Evolutionary conservation across 805 yeast genomes (phyloP).

Genomic region (Wickerhamomyces chambardii): DNA sequence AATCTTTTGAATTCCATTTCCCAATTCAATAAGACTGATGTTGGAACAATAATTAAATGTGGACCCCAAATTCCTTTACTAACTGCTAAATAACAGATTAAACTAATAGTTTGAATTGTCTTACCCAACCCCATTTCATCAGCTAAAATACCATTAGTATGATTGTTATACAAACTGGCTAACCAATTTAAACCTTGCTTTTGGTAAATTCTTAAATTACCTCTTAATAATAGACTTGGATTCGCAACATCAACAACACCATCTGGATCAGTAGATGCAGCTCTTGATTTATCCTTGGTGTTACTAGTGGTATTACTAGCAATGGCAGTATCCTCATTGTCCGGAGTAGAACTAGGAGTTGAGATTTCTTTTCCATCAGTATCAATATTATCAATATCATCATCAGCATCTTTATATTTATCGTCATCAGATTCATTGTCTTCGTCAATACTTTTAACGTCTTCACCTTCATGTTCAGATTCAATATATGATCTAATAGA

Average conservation of each 20-base stretch:
- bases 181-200: slow-evolving; percentile 97
- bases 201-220: slow-evolving; percentile 82
- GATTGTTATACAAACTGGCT: slow-evolving; percentile 84
- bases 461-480: slow-evolving; percentile 9
- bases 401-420: slow-evolving; percentile 27
- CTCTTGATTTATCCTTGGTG: slow-evolving; percentile 3
- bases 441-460: slow-evolving; percentile 8
- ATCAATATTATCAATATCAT: slow-evolving; percentile 11
- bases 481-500: slow-evolving; percentile 16
- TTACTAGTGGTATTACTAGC: too few species aligned
- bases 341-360: too few species aligned
- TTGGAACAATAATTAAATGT: slow-evolving; percentile 92
- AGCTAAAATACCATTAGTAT: slow-evolving; percentile 87
- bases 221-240: slow-evolving; percentile 66
- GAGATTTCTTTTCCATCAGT: too few species aligned
- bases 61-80: slow-evolving; percentile 97
- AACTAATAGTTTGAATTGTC: slow-evolving; percentile 76
- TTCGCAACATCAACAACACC: slow-evolving; percentile 64
- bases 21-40: slow-evolving; percentile 97
- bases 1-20: slow-evolving; percentile 98
- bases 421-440: slow-evolving; percentile 15
- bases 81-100: slow-evolving; percentile 85
- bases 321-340: too few species aligned
- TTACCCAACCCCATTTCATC: slow-evolving; percentile 98
- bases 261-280: slow-evolving; percentile 14